These are phyloP conservation scores for Ustilaginoidea virens DNA, from an alignment of 2,329 filamentous ascomycete genomes.

Conservation along the genomic window DNA sequence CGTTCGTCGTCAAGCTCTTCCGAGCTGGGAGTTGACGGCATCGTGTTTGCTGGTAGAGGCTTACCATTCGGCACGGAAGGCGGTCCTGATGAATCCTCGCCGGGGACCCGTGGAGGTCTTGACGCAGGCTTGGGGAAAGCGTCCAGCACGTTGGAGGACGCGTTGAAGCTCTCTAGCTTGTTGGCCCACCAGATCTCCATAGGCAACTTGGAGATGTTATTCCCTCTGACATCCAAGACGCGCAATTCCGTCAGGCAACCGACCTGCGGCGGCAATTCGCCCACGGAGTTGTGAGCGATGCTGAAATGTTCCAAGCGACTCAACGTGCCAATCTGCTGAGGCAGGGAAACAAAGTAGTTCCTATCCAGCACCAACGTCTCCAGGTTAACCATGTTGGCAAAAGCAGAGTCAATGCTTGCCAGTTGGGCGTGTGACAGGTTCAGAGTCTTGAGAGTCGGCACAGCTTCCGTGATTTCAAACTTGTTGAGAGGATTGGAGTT, in stretches of 20 bases:
- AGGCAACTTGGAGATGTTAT: slow-evolving; percentile 79
- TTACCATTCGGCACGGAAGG: slow-evolving; percentile 23
- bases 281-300: slow-evolving; percentile 81
- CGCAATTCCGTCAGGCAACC: slow-evolving; percentile 74
- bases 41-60: slow-evolving; percentile 22
- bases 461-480: slow-evolving; percentile 64
- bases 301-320: slow-evolving; percentile 79
- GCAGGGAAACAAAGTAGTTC: slow-evolving; percentile 89
- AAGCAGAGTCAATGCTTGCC: slow-evolving; percentile 76
- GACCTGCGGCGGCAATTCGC: slow-evolving; percentile 71
- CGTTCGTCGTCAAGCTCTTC: slow-evolving; percentile 61
- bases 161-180: slow-evolving; percentile 79
- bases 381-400: slow-evolving; percentile 73
- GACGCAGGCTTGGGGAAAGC: slow-evolving; percentile 78
- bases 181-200: slow-evolving; percentile 94
- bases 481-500: slow-evolving; percentile 94
- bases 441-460: slow-evolving; percentile 70
- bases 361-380: slow-evolving; percentile 82
- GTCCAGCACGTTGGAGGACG: slow-evolving; percentile 86
- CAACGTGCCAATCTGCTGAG: slow-evolving; percentile 70
- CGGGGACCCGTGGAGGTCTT: slow-evolving; percentile 46
- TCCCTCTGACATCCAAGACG: slow-evolving; percentile 78
- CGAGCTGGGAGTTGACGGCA: slow-evolving; percentile 51
- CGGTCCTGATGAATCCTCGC: slow-evolving; percentile 25
- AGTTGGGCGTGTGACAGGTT: slow-evolving; percentile 88